Conservation (phyloP, 2,329 filamentous ascomycete genomes). For the Cadophora luteo-olivacea region DNA sequence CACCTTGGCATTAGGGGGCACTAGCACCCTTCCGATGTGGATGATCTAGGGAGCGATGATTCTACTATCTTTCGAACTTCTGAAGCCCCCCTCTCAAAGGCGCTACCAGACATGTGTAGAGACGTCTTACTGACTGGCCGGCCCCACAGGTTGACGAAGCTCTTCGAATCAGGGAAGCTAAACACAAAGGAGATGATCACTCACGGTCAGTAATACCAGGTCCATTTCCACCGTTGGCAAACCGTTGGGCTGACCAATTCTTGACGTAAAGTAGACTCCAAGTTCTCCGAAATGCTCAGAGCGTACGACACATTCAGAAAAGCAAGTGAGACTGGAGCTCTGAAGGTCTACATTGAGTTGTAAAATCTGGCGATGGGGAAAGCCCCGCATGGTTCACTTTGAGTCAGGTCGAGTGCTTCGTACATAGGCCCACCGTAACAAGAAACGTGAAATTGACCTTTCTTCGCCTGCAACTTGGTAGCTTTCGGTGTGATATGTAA, state of each 20-base stretch:
- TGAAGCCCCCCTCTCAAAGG: not conserved
- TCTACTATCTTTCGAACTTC: not conserved
- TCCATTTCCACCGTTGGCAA: not conserved
- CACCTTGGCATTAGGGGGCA: slow-evolving; percentile 14
- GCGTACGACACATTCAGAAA: slow-evolving; percentile 18
- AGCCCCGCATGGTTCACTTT: not conserved
- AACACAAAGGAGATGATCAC: slow-evolving; percentile 21
- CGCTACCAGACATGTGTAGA: not conserved
- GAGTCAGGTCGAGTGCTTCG: not conserved
- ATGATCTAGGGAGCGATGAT: not conserved
- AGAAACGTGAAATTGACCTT: too few relatives aligned
- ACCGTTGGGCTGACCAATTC: not conserved
- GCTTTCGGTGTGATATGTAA: too few relatives aligned
- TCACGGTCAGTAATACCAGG: slow-evolving; percentile 1
- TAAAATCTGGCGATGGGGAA: not conserved
- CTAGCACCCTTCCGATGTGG: slow-evolving; percentile 16
- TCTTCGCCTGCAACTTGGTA: too few relatives aligned
- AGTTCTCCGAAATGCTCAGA: slow-evolving; percentile 17
- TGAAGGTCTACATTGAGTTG: slow-evolving; percentile 23
- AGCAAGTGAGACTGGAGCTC: slow-evolving; percentile 13
- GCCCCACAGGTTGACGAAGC: slow-evolving; percentile 7
- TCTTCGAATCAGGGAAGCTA: slow-evolving; percentile 16
- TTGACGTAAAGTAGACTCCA: slow-evolving; percentile 2
- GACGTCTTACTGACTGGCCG: not conserved
- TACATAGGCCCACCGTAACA: too few relatives aligned